Evolutionary conservation across 2,329 filamentous ascomycete species (phyloP).

Genomic region (Emergomyces pasteurianus): DNA sequence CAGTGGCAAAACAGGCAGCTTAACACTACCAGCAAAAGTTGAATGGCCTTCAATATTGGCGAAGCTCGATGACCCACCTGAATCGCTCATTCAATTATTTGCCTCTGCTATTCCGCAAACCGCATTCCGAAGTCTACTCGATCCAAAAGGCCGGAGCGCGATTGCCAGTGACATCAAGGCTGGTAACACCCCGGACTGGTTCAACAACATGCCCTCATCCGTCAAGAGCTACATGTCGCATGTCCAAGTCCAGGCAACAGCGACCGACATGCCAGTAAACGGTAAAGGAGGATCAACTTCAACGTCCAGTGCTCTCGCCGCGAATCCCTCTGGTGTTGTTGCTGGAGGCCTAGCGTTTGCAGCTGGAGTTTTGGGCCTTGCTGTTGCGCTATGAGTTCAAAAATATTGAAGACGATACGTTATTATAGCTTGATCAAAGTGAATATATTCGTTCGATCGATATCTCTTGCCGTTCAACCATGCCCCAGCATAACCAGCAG

Average conservation of each 20-base stretch:
- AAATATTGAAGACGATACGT: neutral
- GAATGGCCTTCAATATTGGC: neutral
- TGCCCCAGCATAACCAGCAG: neutral
- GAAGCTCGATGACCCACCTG: constrained; percentile 15
- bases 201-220: constrained; percentile 18
- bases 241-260: neutral
- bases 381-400: constrained; percentile 13
- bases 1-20: neutral
- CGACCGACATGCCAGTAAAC: neutral
- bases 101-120: constrained; percentile 21
- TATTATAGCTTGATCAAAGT: neutral
- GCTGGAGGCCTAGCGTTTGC: constrained; percentile 13
- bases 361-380: constrained; percentile 15
- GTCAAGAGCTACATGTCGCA: constrained; percentile 22
- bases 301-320: constrained; percentile 9
- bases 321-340: constrained; percentile 13
- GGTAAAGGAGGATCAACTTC: neutral
- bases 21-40: neutral
- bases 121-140: constrained; percentile 19
- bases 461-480: neutral
- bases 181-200: constrained; percentile 23
- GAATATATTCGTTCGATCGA: neutral
- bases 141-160: constrained; percentile 19
- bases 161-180: constrained; percentile 21
- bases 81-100: constrained; percentile 19